Evolutionary conservation across 305 asterid species (phyloP).

Genomic region (Solanum hybrid): DNA sequence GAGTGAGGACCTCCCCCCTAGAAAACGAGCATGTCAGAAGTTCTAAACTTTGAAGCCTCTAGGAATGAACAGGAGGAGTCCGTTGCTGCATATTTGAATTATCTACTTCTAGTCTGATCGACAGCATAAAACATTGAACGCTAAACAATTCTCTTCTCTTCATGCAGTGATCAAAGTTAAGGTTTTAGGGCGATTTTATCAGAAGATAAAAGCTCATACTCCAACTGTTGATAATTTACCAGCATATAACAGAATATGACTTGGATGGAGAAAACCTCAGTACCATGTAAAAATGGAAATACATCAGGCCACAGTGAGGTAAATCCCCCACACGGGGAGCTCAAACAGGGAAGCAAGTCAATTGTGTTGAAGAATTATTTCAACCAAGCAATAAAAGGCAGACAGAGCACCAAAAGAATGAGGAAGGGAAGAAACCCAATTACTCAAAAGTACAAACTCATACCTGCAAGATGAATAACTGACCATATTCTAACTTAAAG

Average conservation of each 20-base stretch:
- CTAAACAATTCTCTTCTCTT: neutral
- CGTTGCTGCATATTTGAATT: neutral
- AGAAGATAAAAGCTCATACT: neutral
- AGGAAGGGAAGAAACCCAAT: neutral
- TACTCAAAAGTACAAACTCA: neutral
- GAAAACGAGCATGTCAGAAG: slow-evolving; percentile 15
- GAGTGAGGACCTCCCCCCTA: slow-evolving; percentile 43
- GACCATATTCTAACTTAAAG: neutral
- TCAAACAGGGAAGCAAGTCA: neutral
- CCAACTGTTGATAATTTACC: neutral
- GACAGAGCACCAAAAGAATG: neutral
- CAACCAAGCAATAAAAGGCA: neutral
- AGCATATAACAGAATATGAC: neutral
- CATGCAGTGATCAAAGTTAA: neutral
- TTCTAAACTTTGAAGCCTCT: neutral
- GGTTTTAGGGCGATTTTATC: neutral
- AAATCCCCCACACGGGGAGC: neutral
- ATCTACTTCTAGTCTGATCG: neutral
- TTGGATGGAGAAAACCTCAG: slow-evolving; percentile 2
- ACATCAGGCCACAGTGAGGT: neutral
- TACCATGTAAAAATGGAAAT: neutral
- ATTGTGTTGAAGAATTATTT: neutral
- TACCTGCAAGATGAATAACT: neutral
- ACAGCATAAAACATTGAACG: neutral
- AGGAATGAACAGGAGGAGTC: neutral